phyloP scores from a whole-genome alignment of 78 protist species.

The Protostelium mycophagum region DNA sequence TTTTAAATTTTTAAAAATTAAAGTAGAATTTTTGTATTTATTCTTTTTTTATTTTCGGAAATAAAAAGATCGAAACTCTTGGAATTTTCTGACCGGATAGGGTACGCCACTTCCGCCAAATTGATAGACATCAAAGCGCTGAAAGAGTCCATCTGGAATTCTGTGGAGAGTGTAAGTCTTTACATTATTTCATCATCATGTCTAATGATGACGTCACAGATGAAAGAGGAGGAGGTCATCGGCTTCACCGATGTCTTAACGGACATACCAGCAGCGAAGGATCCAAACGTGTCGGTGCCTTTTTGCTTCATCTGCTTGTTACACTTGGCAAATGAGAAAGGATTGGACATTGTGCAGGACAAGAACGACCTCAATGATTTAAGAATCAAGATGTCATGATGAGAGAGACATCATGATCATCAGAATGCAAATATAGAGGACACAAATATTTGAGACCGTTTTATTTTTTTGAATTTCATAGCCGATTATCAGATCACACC shows the following conservation, averaged over 20 bases:
- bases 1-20: too few species aligned
- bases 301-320: not conserved
- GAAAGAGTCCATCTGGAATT: not conserved
- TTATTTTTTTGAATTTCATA: too few species aligned
- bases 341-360: not conserved
- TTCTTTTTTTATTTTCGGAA: too few species aligned
- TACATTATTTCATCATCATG: not conserved
- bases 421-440: too few species aligned
- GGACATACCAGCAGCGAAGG: not conserved
- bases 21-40: too few species aligned
- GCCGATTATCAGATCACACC: too few species aligned
- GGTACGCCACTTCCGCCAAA: not conserved
- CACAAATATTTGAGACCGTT: too few species aligned
- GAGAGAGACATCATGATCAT: too few species aligned
- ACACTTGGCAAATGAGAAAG: not conserved
- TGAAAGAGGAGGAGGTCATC: not conserved
- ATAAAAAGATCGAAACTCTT: too few species aligned
- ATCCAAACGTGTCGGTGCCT: not conserved
- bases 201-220: not conserved
- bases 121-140: not conserved
- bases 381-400: not conserved
- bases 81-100: too few species aligned
- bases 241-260: not conserved
- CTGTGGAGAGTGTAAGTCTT: not conserved
- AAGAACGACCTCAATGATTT: not conserved